These are phyloP conservation scores for Neophaeococcomyces aloes DNA, from an alignment of 2,329 filamentous ascomycete genomes.

Conservation along the genomic window DNA sequence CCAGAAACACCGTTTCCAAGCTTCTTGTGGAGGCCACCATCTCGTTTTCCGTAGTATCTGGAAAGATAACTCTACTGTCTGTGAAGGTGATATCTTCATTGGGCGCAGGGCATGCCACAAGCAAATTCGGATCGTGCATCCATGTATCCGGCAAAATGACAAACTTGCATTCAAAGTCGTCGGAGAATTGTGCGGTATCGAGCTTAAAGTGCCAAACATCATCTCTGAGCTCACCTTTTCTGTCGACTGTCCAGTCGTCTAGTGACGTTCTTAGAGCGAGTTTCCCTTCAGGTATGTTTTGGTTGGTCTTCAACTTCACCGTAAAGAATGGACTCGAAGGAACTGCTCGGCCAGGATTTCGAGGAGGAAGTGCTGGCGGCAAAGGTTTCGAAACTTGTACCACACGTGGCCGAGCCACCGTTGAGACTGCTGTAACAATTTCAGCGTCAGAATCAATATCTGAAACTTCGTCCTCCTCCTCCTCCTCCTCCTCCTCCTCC, in stretches of 20 bases:
- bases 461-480: constrained; percentile 14
- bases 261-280: constrained; percentile 3
- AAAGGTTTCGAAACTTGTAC: constrained; percentile 75
- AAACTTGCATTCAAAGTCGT: constrained; percentile 8
- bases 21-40: background rate
- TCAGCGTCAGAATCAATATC: constrained; percentile 27
- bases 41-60: background rate
- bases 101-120: constrained; percentile 1
- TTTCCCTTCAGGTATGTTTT: constrained; percentile 1
- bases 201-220: constrained; percentile 5
- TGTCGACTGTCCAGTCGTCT: constrained; percentile 9
- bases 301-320: constrained; percentile 13
- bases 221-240: constrained; percentile 5
- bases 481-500: constrained; percentile 7
- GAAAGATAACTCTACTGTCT: constrained; percentile 2
- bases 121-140: constrained; percentile 7
- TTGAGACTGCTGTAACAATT: constrained; percentile 52
- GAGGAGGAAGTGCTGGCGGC: constrained; percentile 64
- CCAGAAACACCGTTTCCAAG: background rate
- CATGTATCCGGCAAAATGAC: constrained; percentile 4
- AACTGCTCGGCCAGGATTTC: constrained; percentile 49
- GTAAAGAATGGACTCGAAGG: constrained; percentile 11
- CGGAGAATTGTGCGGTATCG: constrained; percentile 5
- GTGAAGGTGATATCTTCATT: constrained; percentile 7
- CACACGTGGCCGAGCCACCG: constrained; percentile 53